Evolutionary conservation across 495 filamentous ascomycete genomes (phyloP).

Genomic region (Massariosphaeria phaeospora): DNA sequence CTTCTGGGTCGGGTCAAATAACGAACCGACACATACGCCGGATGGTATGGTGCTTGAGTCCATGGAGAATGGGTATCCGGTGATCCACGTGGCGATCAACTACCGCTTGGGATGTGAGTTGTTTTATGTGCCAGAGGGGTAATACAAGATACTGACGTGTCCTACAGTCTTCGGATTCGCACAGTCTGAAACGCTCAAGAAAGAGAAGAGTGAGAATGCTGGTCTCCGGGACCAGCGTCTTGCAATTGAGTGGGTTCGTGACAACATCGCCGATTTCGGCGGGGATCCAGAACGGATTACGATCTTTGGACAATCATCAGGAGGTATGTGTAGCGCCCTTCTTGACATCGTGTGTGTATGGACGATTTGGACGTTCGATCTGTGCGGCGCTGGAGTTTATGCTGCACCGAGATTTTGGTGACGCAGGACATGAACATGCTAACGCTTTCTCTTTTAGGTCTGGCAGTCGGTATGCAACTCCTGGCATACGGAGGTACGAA

Average conservation of each 20-base stretch:
- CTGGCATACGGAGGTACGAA: slow-evolving; percentile 18
- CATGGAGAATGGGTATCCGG: neutral
- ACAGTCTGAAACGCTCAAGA: slow-evolving; percentile 7
- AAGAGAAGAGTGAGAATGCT: slow-evolving; percentile 34
- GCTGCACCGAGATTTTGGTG: too few species aligned
- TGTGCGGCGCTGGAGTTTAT: too few species aligned
- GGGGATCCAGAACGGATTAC: slow-evolving; percentile 41
- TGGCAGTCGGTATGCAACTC: slow-evolving; percentile 15
- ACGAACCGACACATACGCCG: slow-evolving; percentile 6
- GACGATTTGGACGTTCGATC: too few species aligned
- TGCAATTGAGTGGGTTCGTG: slow-evolving; percentile 30
- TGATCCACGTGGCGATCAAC: slow-evolving; percentile 20
- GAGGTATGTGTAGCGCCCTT: slow-evolving; percentile 34
- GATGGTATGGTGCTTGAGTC: slow-evolving; percentile 12
- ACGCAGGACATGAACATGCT: neutral
- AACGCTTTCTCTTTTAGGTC: neutral
- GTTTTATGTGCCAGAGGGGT: neutral
- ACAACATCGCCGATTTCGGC: slow-evolving; percentile 37
- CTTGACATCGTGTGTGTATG: too few species aligned
- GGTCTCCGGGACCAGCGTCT: slow-evolving; percentile 62
- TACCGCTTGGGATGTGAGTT: slow-evolving; percentile 20
- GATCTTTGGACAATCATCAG: slow-evolving; percentile 36
- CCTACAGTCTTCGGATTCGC: slow-evolving; percentile 18
- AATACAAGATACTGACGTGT: neutral
- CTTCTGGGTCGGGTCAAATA: slow-evolving; percentile 20